These are phyloP conservation scores for Staphylotrichum tortipilum DNA, from an alignment of 495 filamentous ascomycete species.

Conservation along the genomic window DNA sequence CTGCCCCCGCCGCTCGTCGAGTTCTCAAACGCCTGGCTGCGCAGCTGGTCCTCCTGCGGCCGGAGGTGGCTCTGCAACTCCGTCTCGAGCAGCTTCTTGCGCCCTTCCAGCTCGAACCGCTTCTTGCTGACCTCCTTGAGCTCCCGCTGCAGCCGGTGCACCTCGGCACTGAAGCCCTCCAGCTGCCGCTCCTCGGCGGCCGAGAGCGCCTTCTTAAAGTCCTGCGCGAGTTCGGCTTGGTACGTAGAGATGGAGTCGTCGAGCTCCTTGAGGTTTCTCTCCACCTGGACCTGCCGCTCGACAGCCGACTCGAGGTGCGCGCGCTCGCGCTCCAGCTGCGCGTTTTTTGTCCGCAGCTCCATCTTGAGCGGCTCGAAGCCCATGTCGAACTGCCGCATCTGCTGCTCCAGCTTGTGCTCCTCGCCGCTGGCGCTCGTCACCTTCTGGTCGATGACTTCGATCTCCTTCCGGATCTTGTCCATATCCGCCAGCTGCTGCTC, in stretches of 20 bases:
- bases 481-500: conserved; percentile 51
- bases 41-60: conserved; percentile 78
- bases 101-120: conserved; percentile 69
- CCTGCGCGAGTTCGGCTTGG: conserved; percentile 67
- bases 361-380: conserved; percentile 71
- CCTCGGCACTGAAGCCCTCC: conserved; percentile 55
- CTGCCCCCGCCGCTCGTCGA: conserved; percentile 47
- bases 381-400: conserved; percentile 65
- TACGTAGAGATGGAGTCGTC: conserved; percentile 64
- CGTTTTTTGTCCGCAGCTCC: conserved; percentile 62
- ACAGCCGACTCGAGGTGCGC: conserved; percentile 66
- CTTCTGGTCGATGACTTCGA: conserved; percentile 75
- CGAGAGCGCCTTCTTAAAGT: conserved; percentile 87
- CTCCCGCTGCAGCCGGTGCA: conserved; percentile 64
- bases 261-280: conserved; percentile 64
- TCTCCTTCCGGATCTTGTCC: conserved; percentile 39
- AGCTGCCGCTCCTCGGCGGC: conserved; percentile 73
- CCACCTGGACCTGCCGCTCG: conserved; percentile 60
- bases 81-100: conserved; percentile 70
- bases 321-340: conserved; percentile 62
- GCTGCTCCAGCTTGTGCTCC: conserved; percentile 74
- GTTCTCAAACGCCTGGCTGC: conserved; percentile 65
- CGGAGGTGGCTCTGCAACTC: conserved; percentile 79
- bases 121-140: conserved; percentile 64
- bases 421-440: conserved; percentile 75